Evolutionary conservation across 176 grass and related monocot genomes (phyloP), one percentile per base, ranked within the genome.

Genomic region (Avena insularis): DNA sequence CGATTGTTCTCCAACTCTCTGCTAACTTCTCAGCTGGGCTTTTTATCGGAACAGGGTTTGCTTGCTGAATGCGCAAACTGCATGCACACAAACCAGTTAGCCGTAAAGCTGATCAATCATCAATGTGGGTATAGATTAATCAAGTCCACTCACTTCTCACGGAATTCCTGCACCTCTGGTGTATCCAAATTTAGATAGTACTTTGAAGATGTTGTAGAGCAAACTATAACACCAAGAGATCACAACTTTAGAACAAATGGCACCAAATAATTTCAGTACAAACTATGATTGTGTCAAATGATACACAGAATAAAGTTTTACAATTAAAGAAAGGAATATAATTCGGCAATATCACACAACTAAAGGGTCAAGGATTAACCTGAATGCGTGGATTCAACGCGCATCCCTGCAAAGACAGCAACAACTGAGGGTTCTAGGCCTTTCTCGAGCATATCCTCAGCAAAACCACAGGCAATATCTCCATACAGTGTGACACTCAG

Each of bases 171-270:
- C 66, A 70, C 66, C 66, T 70, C 35, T 70, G 66, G 66, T 70
- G 1, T 70, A 40, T 70, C 35, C 73, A 76, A 33, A 54, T 76
- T 48, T 51, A 76, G 13, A 31, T 76, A 76, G 73, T 76, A 76
- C 48, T 54, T 51, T 54, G 73, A 54, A 54, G 47, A 76, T 27
- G 73, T 76, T 19, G 73, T 76, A 76, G 73, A 76, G 73, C 73
- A 76, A 76, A 76, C 73, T 76, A 17, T 53, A 76, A 17, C 5
- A 76, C 48, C 25, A 54, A 53, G 4, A 54, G 3, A 76, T 76
- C 47, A 76, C 48, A 29, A 67, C 14, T 3, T 67, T 17, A 67
- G 64, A 35, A 67, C 29, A 76, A 9, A 76, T 54, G 14, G 0
- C 13, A 54, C 23, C 3, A 54, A 10, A 31, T 31, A 38, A 15